Conservation (phyloP, 768 basidiomycete genomes). For the Hericium alpestre region DNA sequence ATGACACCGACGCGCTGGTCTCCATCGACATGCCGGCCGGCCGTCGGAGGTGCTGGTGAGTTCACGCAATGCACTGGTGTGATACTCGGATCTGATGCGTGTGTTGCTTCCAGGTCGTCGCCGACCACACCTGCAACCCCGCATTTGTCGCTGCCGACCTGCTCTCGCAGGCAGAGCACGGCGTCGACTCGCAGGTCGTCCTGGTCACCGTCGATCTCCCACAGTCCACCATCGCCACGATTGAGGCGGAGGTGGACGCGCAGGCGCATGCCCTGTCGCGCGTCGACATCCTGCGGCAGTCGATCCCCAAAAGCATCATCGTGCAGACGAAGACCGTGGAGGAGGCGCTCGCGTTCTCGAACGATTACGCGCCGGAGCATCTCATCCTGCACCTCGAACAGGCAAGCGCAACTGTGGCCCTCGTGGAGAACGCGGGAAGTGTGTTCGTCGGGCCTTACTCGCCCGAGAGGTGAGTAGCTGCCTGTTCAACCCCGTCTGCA, state of each 20-base stretch:
- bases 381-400: constrained; percentile 81
- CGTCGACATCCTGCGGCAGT: constrained; percentile 83
- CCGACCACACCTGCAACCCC: constrained; percentile 77
- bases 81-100: constrained; percentile 10
- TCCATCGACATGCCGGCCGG: constrained; percentile 98
- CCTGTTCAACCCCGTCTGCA: not conserved
- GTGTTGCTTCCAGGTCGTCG: constrained; percentile 61
- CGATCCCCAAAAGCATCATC: constrained; percentile 84
- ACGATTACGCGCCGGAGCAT: constrained; percentile 98
- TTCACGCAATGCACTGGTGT: constrained; percentile 9
- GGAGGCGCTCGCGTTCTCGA: constrained; percentile 81
- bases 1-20: constrained; percentile 92
- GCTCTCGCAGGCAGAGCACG: constrained; percentile 96
- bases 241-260: constrained; percentile 76
- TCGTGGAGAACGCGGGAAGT: constrained; percentile 87
- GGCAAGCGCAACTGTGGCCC: constrained; percentile 50
- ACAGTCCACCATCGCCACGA: constrained; percentile 47
- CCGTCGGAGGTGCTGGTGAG: constrained; percentile 94
- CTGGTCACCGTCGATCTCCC: constrained; percentile 72
- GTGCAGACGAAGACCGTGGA: constrained; percentile 57
- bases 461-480: constrained; percentile 73
- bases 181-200: constrained; percentile 95
- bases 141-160: constrained; percentile 94
- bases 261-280: constrained; percentile 84
- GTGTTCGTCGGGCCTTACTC: constrained; percentile 93